Evolutionary conservation across 1,139 yeast species (phyloP).

Genomic region (Blastobotrys illinoisensis): DNA sequence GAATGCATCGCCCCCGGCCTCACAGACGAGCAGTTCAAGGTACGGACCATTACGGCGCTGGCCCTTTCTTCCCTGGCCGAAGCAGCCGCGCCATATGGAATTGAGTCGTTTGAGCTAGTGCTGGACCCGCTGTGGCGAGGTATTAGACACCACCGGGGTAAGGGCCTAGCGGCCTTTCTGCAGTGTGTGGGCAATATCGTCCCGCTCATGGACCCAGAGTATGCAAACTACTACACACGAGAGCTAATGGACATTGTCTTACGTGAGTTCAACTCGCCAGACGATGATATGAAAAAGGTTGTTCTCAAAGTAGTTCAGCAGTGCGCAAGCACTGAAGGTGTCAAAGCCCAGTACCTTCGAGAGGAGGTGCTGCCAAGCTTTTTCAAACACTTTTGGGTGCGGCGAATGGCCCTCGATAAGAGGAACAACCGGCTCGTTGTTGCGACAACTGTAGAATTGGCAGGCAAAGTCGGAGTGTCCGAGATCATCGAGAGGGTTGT

Average conservation of each 20-base stretch:
- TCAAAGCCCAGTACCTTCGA: slow-evolving; percentile 43
- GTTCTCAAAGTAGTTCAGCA: slow-evolving; percentile 59
- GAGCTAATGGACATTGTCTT: slow-evolving; percentile 64
- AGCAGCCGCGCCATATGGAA: slow-evolving; percentile 84
- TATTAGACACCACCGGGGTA: slow-evolving; percentile 70
- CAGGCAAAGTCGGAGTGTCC: slow-evolving; percentile 62
- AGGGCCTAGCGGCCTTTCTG: slow-evolving; percentile 67
- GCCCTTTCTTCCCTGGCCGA: slow-evolving; percentile 77
- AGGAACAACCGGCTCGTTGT: slow-evolving; percentile 56
- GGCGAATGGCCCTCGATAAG: slow-evolving; percentile 46
- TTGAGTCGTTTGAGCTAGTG: slow-evolving; percentile 71
- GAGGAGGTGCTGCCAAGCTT: slow-evolving; percentile 57
- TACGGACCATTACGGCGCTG: slow-evolving; percentile 63
- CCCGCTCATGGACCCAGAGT: slow-evolving; percentile 83
- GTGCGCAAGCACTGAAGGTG: slow-evolving; percentile 49
- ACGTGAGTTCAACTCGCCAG: slow-evolving; percentile 76
- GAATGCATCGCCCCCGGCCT: slow-evolving; percentile 55
- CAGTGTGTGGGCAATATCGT: slow-evolving; percentile 75
- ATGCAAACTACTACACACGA: slow-evolving; percentile 69
- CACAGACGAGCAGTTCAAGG: slow-evolving; percentile 65
- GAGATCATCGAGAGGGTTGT: slow-evolving; percentile 56
- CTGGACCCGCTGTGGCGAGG: slow-evolving; percentile 82
- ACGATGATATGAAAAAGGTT: slow-evolving; percentile 81
- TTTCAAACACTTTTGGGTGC: slow-evolving; percentile 66
- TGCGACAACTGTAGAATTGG: slow-evolving; percentile 64